phyloP scores from a whole-genome alignment of 208 protist genomes.

The Polymyxa betae region DNA sequence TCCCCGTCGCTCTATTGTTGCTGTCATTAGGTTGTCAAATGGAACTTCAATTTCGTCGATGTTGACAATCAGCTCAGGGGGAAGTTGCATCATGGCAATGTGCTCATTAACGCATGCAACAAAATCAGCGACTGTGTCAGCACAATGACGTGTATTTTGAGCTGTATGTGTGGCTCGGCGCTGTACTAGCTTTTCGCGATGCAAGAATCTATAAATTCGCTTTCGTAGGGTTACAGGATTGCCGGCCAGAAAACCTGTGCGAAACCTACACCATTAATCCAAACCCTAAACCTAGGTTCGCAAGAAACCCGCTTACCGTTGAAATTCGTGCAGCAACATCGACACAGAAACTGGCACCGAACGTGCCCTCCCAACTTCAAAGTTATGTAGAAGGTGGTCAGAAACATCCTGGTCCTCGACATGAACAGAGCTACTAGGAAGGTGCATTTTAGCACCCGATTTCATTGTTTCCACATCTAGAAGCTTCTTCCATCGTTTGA shows the following conservation, averaged over 20 bases:
- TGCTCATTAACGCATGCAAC: too few species aligned
- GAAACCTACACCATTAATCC: neutral
- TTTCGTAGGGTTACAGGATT: neutral
- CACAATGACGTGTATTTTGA: neutral
- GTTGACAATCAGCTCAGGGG: neutral
- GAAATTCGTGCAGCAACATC: neutral
- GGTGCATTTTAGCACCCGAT: neutral
- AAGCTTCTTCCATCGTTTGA: neutral
- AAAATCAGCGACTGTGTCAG: too few species aligned
- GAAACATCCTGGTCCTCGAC: neutral
- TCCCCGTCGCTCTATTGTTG: neutral
- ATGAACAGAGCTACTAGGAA: neutral
- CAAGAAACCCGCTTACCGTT: neutral
- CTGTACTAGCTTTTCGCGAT: neutral
- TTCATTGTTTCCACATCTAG: neutral
- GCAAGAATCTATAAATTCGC: constrained; percentile 1
- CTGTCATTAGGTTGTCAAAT: neutral
- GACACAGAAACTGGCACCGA: neutral
- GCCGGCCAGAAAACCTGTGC: neutral
- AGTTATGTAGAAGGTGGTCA: neutral
- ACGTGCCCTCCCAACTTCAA: neutral
- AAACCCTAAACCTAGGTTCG: neutral
- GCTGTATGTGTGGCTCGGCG: neutral
- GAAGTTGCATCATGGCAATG: neutral
- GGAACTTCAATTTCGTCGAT: neutral